Percentiles rank a stretch among this genome's conserved stretches.
These are phyloP conservation scores for Pythium plurisporium DNA, from an alignment of 352 stramenopile species.

Conservation along the genomic window DNA sequence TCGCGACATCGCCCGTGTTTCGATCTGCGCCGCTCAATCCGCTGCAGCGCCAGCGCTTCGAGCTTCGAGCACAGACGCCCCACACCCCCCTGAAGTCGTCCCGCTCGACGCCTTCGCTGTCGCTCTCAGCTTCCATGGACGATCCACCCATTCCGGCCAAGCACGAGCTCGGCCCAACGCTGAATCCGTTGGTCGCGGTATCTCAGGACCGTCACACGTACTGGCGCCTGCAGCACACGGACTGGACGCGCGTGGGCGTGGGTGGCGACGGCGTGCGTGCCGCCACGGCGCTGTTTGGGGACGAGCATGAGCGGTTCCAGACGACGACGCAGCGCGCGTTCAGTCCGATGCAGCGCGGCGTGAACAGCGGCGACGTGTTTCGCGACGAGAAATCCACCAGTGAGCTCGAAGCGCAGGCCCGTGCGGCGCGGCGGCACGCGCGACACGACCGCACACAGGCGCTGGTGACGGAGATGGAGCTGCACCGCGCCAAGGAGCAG, in stretches of 20 bases:
- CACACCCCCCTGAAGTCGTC: not conserved
- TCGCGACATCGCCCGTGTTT: constrained; percentile 32
- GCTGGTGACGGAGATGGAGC: constrained; percentile 31
- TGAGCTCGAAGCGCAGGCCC: constrained; percentile 32
- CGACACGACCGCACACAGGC: constrained; percentile 44
- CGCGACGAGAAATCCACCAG: constrained; percentile 28
- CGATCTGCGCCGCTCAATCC: constrained; percentile 4
- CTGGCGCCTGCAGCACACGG: constrained; percentile 47
- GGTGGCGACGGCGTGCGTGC: constrained; percentile 50
- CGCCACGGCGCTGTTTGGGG: constrained; percentile 42
- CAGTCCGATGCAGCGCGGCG: constrained; percentile 39
- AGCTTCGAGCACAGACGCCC: constrained; percentile 9
- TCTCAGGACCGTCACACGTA: constrained; percentile 56
- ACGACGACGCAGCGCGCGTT: constrained; percentile 52
- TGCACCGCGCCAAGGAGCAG: constrained; percentile 27
- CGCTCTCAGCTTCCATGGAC: constrained; percentile 13
- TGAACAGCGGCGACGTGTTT: constrained; percentile 37
- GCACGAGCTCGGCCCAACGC: constrained; percentile 13
- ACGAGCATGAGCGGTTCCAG: constrained; percentile 42
- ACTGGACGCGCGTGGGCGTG: constrained; percentile 76
- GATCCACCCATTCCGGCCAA: too few relatives aligned
- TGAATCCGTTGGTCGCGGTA: constrained; percentile 26
- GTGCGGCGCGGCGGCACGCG: constrained; percentile 29
- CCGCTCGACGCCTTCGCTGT: constrained; percentile 10
- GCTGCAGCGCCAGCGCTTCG: not conserved